These are phyloP conservation scores for Thermomyces lanuginosus DNA, from an alignment of 2,329 filamentous ascomycete species.

Conservation along the genomic window DNA sequence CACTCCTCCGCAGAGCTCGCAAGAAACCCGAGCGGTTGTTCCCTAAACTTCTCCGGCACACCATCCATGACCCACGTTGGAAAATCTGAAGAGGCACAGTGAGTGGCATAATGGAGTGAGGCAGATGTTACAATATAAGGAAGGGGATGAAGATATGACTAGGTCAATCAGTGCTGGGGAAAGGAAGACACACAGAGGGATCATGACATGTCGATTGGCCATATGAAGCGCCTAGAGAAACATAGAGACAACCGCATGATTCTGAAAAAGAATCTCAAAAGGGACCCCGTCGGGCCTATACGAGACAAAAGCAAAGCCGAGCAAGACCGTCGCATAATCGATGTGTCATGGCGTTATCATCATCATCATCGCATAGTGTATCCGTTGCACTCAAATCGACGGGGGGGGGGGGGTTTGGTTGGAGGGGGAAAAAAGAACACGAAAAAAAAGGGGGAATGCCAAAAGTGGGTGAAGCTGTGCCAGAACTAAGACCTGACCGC, in stretches of 20 bases:
- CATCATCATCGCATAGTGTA: slow-evolving; percentile 4
- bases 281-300: neutral
- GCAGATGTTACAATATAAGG: too few relatives aligned
- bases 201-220: slow-evolving; percentile 2
- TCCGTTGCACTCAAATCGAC: too few relatives aligned
- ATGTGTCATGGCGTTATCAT: slow-evolving; percentile 4
- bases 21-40: too few relatives aligned
- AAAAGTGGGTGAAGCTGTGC: slow-evolving; percentile 5
- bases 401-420: slow-evolving; percentile 4
- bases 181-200: neutral
- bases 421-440: slow-evolving; percentile 4
- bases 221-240: too few relatives aligned
- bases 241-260: too few relatives aligned
- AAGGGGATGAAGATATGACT: slow-evolving; percentile 2
- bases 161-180: too few relatives aligned
- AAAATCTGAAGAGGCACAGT: too few relatives aligned
- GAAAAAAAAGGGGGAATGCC: slow-evolving; percentile 10
- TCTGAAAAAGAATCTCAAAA: too few relatives aligned
- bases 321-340: slow-evolving; percentile 2
- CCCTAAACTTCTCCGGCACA: too few relatives aligned
- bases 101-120: too few relatives aligned
- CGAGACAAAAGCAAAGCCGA: slow-evolving; percentile 8
- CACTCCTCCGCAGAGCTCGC: too few relatives aligned
- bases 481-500: slow-evolving; percentile 5
- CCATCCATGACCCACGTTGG: too few relatives aligned